phyloP scores from a whole-genome alignment of 371 early-diverging fungal genomes.

The Mucor lusitanicus region DNA sequence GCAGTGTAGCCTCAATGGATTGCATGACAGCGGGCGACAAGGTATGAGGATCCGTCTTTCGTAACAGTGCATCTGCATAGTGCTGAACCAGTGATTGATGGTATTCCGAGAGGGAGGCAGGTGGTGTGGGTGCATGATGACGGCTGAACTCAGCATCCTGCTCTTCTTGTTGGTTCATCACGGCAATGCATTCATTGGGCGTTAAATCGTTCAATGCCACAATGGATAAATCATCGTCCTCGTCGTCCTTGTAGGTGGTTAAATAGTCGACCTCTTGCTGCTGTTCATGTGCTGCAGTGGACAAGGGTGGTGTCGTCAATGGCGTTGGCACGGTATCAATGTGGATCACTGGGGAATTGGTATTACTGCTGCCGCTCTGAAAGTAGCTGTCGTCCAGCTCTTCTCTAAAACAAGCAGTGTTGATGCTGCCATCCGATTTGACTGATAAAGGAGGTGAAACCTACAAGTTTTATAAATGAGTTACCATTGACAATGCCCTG shows the following conservation, averaged over 20 bases:
- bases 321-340: background rate
- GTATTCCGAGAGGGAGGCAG: background rate
- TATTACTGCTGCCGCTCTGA: conserved; percentile 8
- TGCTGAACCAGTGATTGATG: background rate
- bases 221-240: background rate
- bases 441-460: background rate
- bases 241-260: background rate
- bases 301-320: background rate
- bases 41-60: background rate
- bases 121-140: background rate
- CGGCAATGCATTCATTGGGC: background rate
- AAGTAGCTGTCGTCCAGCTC: conserved; percentile 61
- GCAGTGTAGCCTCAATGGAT: background rate
- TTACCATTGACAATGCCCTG: background rate
- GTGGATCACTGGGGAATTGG: background rate
- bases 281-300: background rate
- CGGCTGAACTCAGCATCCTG: background rate
- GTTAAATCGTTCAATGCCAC: background rate
- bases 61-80: background rate
- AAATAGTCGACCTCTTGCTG: background rate
- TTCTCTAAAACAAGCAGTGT: background rate
- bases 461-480: background rate
- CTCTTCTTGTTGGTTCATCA: background rate
- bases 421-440: background rate
- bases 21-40: background rate